Conservation (phyloP, 2,329 filamentous ascomycete genomes). For the Colletotrichum cordylinicola region DNA sequence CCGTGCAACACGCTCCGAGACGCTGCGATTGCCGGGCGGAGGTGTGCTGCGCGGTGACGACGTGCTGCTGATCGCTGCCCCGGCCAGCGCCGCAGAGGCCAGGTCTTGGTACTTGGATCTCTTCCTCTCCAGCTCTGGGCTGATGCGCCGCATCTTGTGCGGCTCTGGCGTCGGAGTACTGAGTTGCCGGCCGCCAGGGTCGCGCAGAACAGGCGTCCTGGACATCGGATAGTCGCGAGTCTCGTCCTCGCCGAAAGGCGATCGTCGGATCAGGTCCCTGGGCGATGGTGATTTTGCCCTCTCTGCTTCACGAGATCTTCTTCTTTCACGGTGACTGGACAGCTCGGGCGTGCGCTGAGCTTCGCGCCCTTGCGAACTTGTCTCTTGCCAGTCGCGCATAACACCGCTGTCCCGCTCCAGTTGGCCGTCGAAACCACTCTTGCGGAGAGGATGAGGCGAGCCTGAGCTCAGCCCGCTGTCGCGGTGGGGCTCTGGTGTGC, state of each 20-base stretch:
- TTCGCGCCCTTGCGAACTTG: conserved; percentile 25
- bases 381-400: conserved; percentile 52
- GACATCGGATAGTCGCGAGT: conserved; percentile 34
- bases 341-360: conserved; percentile 21
- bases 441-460: conserved; percentile 47
- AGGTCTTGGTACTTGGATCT: conserved; percentile 31
- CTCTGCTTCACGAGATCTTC: conserved; percentile 12
- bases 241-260: conserved; percentile 20
- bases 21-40: conserved; percentile 33
- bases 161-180: conserved; percentile 47
- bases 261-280: conserved; percentile 28
- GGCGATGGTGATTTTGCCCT: conserved; percentile 21
- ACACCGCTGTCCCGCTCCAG: conserved; percentile 61
- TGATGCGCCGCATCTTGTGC: conserved; percentile 40
- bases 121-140: conserved; percentile 23
- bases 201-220: conserved; percentile 44
- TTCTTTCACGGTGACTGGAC: conserved; percentile 25
- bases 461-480: conserved; percentile 56
- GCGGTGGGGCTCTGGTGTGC: conserved; percentile 44
- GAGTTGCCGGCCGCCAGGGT: conserved; percentile 38
- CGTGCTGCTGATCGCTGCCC: conserved; percentile 24
- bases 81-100: conserved; percentile 35
- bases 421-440: conserved; percentile 36
- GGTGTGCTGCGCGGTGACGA: conserved; percentile 12
- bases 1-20: conserved; percentile 39